These are phyloP conservation scores for Candida nonsorbophila DNA, from an alignment of 805 yeast species.

Conservation along the genomic window DNA sequence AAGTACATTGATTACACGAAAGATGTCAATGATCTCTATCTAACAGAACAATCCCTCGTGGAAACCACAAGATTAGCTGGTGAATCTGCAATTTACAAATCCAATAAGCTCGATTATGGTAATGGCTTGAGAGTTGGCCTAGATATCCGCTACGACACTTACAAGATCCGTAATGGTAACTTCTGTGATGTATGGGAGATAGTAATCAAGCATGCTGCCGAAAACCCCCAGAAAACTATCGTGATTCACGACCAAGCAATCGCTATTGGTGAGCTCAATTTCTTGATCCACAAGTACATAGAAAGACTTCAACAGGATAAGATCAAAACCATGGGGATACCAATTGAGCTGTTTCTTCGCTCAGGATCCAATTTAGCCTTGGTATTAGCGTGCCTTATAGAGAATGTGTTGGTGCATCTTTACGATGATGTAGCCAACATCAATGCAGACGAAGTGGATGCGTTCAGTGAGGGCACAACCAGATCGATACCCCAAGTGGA, in stretches of 20 bases:
- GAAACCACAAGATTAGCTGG: slow-evolving; percentile 57
- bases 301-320: slow-evolving; percentile 11
- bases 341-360: slow-evolving; percentile 16
- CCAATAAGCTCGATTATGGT: slow-evolving; percentile 70
- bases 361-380: slow-evolving; percentile 30
- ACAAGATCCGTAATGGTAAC: slow-evolving; percentile 68
- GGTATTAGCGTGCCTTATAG: slow-evolving; percentile 40
- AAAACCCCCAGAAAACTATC: slow-evolving; percentile 6
- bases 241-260: slow-evolving; percentile 6
- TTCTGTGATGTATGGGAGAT: slow-evolving; percentile 70
- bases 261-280: slow-evolving; percentile 20
- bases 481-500: neutral
- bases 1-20: slow-evolving; percentile 30
- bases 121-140: slow-evolving; percentile 65
- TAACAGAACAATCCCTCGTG: slow-evolving; percentile 60
- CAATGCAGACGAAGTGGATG: slow-evolving; percentile 5
- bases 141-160: slow-evolving; percentile 55
- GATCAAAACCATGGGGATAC: slow-evolving; percentile 18
- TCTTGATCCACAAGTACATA: slow-evolving; percentile 16
- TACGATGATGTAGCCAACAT: slow-evolving; percentile 20
- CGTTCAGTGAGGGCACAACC: no score
- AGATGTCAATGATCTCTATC: slow-evolving; percentile 55
- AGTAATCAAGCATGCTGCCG: slow-evolving; percentile 25
- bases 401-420: slow-evolving; percentile 36
- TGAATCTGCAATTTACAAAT: slow-evolving; percentile 75